These are phyloP conservation scores for Ilyonectria mors-panacis DNA, from an alignment of 2,329 filamentous ascomycete genomes.

Conservation along the genomic window DNA sequence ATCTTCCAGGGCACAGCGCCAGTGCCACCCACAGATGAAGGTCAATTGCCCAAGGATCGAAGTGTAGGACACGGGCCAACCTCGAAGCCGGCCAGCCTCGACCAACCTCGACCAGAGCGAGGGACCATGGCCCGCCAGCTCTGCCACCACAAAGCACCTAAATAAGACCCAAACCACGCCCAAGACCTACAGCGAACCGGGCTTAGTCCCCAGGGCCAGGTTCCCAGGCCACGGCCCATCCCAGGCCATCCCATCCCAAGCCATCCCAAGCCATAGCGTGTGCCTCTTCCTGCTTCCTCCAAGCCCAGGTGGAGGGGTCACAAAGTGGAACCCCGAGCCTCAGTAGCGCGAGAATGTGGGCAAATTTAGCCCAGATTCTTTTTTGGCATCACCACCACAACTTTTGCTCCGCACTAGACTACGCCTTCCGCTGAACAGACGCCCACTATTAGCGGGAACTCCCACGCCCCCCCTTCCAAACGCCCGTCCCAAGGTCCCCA, in stretches of 20 bases:
- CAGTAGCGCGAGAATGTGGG: constrained; percentile 29
- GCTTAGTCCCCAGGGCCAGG: neutral
- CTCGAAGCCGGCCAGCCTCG: neutral
- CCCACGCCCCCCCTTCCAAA: constrained; percentile 16
- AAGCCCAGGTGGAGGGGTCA: constrained; percentile 11
- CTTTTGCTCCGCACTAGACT: neutral
- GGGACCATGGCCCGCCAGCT: neutral
- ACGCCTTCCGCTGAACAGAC: constrained; percentile 20
- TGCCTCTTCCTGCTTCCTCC: constrained; percentile 1
- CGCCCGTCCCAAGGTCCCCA: constrained; percentile 1
- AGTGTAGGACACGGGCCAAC: neutral
- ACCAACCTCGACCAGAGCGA: neutral
- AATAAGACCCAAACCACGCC: neutral
- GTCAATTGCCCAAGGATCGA: constrained; percentile 11
- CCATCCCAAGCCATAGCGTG: constrained; percentile 5
- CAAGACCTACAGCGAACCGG: neutral
- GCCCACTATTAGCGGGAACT: constrained; percentile 10
- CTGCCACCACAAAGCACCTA: neutral
- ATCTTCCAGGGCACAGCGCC: neutral
- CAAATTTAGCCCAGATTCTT: constrained; percentile 42
- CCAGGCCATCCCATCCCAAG: constrained; percentile 7
- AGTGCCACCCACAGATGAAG: neutral
- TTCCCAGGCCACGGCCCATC: neutral
- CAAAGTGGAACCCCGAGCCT: constrained; percentile 39
- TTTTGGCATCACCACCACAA: constrained; percentile 25